phyloP scores from a whole-genome alignment of 352 stramenopile species.

The Pythium scleroteichum region DNA sequence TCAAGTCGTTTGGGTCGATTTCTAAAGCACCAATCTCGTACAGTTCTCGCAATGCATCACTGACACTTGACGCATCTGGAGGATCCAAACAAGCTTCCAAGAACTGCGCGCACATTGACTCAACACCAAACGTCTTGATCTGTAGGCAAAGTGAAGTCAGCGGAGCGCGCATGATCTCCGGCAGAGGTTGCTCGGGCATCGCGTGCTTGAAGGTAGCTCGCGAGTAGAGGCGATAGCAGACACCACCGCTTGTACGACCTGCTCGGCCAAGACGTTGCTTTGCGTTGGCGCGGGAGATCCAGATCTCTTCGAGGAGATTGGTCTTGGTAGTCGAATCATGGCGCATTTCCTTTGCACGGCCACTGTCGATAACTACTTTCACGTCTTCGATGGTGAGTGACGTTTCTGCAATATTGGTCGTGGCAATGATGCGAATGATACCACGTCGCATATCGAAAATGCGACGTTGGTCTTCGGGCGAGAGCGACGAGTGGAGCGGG shows the following conservation, averaged over 20 bases:
- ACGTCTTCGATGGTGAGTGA: conserved; percentile 96
- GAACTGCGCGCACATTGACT: conserved; percentile 82
- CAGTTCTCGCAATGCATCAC: conserved; percentile 90
- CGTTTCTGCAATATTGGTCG: conserved; percentile 98
- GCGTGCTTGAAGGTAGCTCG: conserved; percentile 67
- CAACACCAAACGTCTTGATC: conserved; percentile 88
- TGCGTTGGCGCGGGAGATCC: conserved; percentile 89
- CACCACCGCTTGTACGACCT: conserved; percentile 89
- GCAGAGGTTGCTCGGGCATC: conserved; percentile 83
- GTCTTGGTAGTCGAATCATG: conserved; percentile 82
- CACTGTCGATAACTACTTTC: conserved; percentile 95
- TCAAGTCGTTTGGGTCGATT: conserved; percentile 30
- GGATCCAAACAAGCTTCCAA: conserved; percentile 92
- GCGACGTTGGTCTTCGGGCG: conserved; percentile 90
- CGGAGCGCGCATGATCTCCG: conserved; percentile 95
- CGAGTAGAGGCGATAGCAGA: conserved; percentile 90
- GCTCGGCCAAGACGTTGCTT: conserved; percentile 90
- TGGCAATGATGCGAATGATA: conserved; percentile 92
- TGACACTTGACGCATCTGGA: conserved; percentile 83
- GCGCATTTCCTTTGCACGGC: conserved; percentile 92
- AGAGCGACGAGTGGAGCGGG: conserved; percentile 94
- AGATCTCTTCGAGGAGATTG: conserved; percentile 89
- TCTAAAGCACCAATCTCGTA: conserved; percentile 87
- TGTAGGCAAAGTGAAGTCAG: conserved; percentile 96
- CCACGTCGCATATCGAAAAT: conserved; percentile 85